These are phyloP conservation scores for Kitagawia praeruptora DNA, from an alignment of 129 eudicot genomes.

Conservation along the genomic window DNA sequence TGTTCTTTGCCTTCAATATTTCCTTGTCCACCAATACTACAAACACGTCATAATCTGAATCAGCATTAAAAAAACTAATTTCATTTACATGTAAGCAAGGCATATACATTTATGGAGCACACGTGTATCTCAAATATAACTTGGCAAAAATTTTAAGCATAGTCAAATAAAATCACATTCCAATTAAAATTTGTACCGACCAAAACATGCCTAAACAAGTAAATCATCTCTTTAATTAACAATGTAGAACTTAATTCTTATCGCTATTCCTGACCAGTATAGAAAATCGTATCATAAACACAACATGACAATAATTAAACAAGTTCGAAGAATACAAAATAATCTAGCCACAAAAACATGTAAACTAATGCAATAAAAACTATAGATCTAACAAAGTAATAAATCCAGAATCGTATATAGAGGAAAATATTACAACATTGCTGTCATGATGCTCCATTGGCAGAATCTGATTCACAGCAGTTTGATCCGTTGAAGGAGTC, in stretches of 20 bases:
- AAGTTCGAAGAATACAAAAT: background rate
- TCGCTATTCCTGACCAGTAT: background rate
- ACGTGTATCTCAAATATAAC: too few relatives aligned
- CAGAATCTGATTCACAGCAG: slow-evolving; percentile 24
- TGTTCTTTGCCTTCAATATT: too few relatives aligned
- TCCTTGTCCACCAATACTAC: too few relatives aligned
- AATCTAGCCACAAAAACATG: slow-evolving; percentile 15
- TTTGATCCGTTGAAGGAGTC: background rate
- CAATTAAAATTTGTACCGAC: background rate
- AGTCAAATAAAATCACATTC: background rate
- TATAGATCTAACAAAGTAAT: background rate
- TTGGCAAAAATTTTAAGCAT: background rate
- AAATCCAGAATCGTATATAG: background rate
- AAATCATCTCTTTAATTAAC: background rate
- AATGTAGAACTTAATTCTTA: background rate
- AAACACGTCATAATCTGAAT: too few relatives aligned
- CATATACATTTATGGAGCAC: too few relatives aligned
- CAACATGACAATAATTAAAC: background rate
- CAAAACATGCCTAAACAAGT: background rate
- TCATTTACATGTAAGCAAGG: too few relatives aligned
- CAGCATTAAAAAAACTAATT: too few relatives aligned
- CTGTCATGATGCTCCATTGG: slow-evolving; percentile 6
- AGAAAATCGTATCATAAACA: background rate
- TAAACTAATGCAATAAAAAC: background rate
- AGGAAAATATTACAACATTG: background rate